Conservation (phyloP, 192 early-diverging fungal species). For the Dissophora globulifera region DNA sequence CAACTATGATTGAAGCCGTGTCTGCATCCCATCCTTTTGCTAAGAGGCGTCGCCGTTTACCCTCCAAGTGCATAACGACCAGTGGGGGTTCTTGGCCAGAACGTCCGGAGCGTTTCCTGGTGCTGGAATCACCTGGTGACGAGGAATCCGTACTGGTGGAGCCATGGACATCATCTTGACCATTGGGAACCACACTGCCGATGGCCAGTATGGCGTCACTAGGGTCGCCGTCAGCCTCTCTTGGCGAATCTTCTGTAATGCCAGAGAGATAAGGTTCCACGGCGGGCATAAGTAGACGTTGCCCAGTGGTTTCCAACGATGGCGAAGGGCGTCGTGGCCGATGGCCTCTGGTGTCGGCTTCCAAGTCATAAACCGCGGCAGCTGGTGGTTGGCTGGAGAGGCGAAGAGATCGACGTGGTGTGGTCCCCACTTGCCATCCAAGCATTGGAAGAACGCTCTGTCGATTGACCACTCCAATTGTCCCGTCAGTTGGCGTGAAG, state of each 20-base stretch:
- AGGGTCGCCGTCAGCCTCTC: slow-evolving; percentile 16
- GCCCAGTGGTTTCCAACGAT: slow-evolving; percentile 16
- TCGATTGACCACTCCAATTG: slow-evolving; percentile 29
- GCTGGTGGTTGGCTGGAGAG: slow-evolving; percentile 13
- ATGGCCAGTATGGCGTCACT: slow-evolving; percentile 26
- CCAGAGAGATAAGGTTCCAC: slow-evolving; percentile 21
- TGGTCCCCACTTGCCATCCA: slow-evolving; percentile 24
- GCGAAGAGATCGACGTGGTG: slow-evolving; percentile 34
- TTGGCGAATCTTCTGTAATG: slow-evolving; percentile 11
- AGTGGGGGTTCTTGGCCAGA: slow-evolving; percentile 24
- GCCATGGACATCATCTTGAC: too few relatives aligned
- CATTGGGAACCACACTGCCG: slow-evolving; percentile 26
- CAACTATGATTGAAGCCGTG: not conserved
- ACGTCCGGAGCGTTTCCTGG: slow-evolving; percentile 13
- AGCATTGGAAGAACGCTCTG: slow-evolving; percentile 7
- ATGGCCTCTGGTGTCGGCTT: slow-evolving; percentile 5
- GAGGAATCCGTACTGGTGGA: slow-evolving; percentile 6
- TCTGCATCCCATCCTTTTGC: not conserved
- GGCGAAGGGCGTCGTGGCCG: slow-evolving; percentile 12
- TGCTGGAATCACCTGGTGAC: slow-evolving; percentile 4
- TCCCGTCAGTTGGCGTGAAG: slow-evolving; percentile 10
- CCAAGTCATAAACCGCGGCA: slow-evolving; percentile 23
- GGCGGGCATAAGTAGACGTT: slow-evolving; percentile 29
- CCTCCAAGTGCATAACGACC: slow-evolving; percentile 20
- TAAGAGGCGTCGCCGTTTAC: slow-evolving; percentile 4